Conservation (phyloP, 129 eudicot species). For the Pulicaria dysenterica region DNA sequence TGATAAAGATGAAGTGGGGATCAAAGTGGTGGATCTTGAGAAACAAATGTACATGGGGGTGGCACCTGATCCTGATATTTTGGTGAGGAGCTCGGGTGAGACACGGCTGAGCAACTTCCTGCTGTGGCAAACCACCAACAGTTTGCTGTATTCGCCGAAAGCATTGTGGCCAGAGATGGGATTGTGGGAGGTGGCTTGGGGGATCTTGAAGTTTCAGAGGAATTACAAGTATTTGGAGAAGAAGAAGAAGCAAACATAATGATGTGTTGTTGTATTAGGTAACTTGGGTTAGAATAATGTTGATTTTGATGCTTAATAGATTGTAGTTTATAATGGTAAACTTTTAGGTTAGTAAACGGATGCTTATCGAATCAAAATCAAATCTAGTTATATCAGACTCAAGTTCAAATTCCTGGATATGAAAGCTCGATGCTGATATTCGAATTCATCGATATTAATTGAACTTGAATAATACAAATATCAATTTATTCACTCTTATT, state of each 20-base stretch:
- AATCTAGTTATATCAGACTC: too few relatives aligned
- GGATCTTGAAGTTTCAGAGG: slow-evolving; percentile 53
- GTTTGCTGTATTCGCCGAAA: slow-evolving; percentile 47
- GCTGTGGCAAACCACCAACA: slow-evolving; percentile 59
- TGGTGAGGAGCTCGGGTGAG: slow-evolving; percentile 73
- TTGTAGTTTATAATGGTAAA: not conserved
- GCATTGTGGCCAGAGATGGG: slow-evolving; percentile 76
- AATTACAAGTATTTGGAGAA: slow-evolving; percentile 45
- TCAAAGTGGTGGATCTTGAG: slow-evolving; percentile 50
- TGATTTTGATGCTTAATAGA: not conserved
- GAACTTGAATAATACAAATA: too few relatives aligned
- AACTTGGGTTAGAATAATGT: not conserved
- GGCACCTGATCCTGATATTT: slow-evolving; percentile 61
- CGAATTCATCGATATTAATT: too few relatives aligned
- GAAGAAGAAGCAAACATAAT: slow-evolving; percentile 51
- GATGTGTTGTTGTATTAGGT: not conserved
- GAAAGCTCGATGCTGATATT: too few relatives aligned
- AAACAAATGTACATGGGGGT: slow-evolving; percentile 61
- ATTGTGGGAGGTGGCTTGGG: slow-evolving; percentile 56
- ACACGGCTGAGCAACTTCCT: slow-evolving; percentile 65
- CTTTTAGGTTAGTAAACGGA: too few relatives aligned
- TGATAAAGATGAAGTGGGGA: slow-evolving; percentile 12
- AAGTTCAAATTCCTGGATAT: too few relatives aligned
- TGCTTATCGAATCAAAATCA: too few relatives aligned
- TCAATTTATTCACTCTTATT: too few relatives aligned